Evolutionary conservation across 768 basidiomycete genomes (phyloP), one percentile per base, ranked within the genome.

Genomic region (Dentipellis sp.): DNA sequence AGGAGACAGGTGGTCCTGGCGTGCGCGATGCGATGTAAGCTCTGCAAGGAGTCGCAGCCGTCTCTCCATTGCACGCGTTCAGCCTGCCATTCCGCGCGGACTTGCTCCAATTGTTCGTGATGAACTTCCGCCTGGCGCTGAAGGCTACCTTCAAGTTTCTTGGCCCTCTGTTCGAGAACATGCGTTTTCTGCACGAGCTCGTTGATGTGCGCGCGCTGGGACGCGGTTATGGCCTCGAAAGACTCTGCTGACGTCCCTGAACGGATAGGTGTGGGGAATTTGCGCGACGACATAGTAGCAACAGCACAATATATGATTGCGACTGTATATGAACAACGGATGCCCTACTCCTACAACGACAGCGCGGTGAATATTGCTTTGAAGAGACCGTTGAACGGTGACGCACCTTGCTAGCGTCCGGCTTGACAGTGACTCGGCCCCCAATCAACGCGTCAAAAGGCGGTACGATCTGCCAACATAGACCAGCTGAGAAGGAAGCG

Each of bases 111-210:
- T 10, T 72, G 68, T 9, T 73, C 69, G 48, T 74, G 76, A 71
- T 67, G 55, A 77, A 76, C 17, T 66, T 65, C 50, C 71, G 65
- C 62, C 82, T 81, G 23, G 63, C 63, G 2, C 68, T 60, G 34
- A 83, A 62, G 42, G 82, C 78, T 21, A 78, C 76, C 14, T 69
- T 29, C 64, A 37, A 88, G 75, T 46, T 77, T 79, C 61, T 78
- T 78, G 67, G 77, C 75, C 4, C 76, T 77, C 58, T 82, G 78
- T 56, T 87, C 84, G 53, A 87, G 75, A 0, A 78, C 78, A 22
- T 81, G 81, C 63, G 80, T 85, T 59, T 81, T 76, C 59, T 84
- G 79, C 2, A 88, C 84, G 53, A 91, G 79, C 45, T 90, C 85
- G 50, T 84, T 78, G 51, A 91, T 87, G 65, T 89, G 86, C 2